Base-by-base conservation (phyloP, 768 basidiomycete genomes). In the Baorangia bicolor region DNA sequence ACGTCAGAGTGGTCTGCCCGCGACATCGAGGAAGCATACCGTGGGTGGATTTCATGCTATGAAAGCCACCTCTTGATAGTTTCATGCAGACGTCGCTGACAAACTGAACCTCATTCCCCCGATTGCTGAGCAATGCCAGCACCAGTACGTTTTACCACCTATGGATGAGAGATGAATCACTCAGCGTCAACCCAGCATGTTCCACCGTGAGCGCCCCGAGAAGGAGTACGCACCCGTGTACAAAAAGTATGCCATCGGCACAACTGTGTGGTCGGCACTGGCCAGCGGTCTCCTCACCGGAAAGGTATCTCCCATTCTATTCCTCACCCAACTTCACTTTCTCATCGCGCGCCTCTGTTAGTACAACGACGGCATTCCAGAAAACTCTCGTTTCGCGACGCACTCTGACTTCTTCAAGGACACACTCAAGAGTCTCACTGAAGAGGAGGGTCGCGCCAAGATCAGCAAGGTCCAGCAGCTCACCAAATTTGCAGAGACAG, bases 1-100 rank as follows among this genome's bases (percentile, higher is more conserved):
- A 81, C 81, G 1, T 79, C 77, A 27, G 82, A 85, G 57, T 85
- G 84, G 84, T 75, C 76, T 37, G 78, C 83, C 8, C 71, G 71
- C 42, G 75, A 81, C 61, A 77, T 81, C 52, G 73, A 78, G 49
- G 77, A 78, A 49, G 77, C 78, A 38, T 69, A 70, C 61, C 71
- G 77, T 75, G 34, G 12, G 60, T 55, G 18, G 23, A 28, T 18
- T 21, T 23, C 7, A 23, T 46, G 21, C 14, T 28, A 20, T 23
- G 16, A 40, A 31, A 6, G 25, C 20, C 27, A 9, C 28, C 18
- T 30, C 20, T 55, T 53, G 35, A 64, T 20, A 2, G 12, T 4
- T 25, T 38, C 14, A 3, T 43, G 11, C 64, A 75, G 79, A 77
- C 38, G 69, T 85, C 39, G 82, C 84, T 25, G 75, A 78, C 53